Evolutionary conservation across 768 basidiomycete species (phyloP).

Genomic region (Suillus plorans): DNA sequence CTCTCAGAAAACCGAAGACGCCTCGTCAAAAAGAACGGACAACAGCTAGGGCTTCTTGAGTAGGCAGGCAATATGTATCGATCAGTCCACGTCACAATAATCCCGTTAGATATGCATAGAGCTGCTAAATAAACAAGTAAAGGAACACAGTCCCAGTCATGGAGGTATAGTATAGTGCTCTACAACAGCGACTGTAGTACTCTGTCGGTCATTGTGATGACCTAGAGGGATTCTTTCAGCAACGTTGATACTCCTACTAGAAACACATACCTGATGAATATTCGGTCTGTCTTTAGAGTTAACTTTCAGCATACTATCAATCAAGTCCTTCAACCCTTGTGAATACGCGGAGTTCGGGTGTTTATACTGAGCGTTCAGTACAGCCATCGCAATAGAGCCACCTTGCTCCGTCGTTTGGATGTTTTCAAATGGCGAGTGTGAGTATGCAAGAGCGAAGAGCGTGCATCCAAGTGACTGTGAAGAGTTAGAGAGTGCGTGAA

Average conservation of each 20-base stretch:
- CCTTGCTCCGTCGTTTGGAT: slow-evolving; percentile 90
- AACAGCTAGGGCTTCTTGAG: background rate
- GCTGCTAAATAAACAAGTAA: background rate
- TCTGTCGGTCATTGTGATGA: slow-evolving; percentile 63
- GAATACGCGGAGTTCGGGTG: slow-evolving; percentile 88
- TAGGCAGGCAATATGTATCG: background rate
- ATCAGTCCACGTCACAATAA: background rate
- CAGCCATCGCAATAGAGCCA: slow-evolving; percentile 97
- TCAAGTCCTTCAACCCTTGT: slow-evolving; percentile 76
- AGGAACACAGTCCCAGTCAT: background rate
- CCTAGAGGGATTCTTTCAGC: slow-evolving; percentile 38
- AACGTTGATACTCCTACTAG: background rate
- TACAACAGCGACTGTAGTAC: slow-evolving; percentile 60
- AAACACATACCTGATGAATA: slow-evolving; percentile 69
- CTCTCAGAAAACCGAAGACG: background rate
- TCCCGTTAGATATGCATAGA: slow-evolving; percentile 1
- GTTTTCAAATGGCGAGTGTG: slow-evolving; percentile 95
- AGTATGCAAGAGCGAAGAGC: slow-evolving; percentile 91
- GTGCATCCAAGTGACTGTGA: slow-evolving; percentile 91
- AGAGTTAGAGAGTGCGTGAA: slow-evolving; percentile 4
- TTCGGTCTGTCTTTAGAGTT: slow-evolving; percentile 82
- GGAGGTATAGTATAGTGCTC: background rate
- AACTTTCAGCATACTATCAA: slow-evolving; percentile 82
- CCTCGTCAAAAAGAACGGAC: background rate
- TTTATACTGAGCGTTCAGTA: slow-evolving; percentile 88